Base-by-base conservation (phyloP, 148 eudicot genomes). In the Heliosperma pusillum region DNA sequence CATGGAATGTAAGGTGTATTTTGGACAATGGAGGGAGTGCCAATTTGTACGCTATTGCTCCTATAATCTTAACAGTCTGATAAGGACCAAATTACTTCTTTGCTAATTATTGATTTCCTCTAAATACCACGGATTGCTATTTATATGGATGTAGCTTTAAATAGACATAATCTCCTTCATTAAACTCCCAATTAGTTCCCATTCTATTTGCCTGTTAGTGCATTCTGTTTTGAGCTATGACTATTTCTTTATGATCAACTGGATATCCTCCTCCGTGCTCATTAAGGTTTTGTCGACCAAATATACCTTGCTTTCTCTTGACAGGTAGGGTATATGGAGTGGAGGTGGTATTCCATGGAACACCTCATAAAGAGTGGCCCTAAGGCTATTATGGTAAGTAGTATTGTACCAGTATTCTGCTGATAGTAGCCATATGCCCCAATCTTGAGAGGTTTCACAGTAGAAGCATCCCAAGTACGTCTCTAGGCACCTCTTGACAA, bases 1-100 rank as follows among this genome's bases (percentile, higher is more conserved):
- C 70, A 64, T 74, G 77, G 2, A 74, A 47, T 0, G 70, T 74
- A 0, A 8, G 77, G 10, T 74, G 70, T 0, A 64, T 47, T n/a
- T 4, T 45, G 5, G 72, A 9, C 0, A 9, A 0, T 0, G 33
- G n/a, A 2, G 72, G 59, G 0, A 74, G 11, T 0, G 11, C 15
- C 2, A 63, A 2, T 1, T 66, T 63, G 1, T 74, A 74, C 0
- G 77, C 70, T 0, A 74, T 70, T 0, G 8, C 0, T 0, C 59
- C 76, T 0, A 74, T 57, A 0, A 1, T 61, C 9, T 62, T 19
- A 0, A 25, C 0, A 1, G 19, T n/a, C 9, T 27, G 4, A 7
- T 45, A 74, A 0, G 70, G 70, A 0, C 77, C 77, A 63, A 16
- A 63, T 6, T 50, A 74, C 8, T 21, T 74, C 1, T 4, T 24